These are phyloP conservation scores for Teunomyces aglyptinius DNA, from an alignment of 805 yeast species.

Conservation along the genomic window DNA sequence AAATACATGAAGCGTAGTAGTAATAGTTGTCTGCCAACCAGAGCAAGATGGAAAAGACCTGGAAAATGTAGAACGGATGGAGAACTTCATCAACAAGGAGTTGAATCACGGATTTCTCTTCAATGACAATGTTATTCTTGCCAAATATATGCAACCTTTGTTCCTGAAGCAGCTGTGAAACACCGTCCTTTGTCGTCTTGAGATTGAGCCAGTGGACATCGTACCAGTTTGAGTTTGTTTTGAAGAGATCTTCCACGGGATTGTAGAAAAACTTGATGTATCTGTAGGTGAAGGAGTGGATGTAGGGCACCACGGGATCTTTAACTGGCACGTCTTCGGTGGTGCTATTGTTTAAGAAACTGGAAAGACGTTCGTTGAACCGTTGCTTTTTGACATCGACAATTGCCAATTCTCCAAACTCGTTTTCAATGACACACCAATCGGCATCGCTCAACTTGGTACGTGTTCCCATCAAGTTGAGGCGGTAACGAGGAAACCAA, in stretches of 20 bases:
- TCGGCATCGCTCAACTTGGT: conserved; percentile 79
- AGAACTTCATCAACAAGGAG: conserved; percentile 81
- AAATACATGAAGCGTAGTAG: conserved; percentile 91
- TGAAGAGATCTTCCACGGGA: conserved; percentile 84
- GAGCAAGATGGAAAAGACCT: conserved; percentile 82
- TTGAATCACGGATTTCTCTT: conserved; percentile 63
- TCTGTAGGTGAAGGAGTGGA: conserved; percentile 76
- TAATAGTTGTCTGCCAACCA: conserved; percentile 93
- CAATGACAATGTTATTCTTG: conserved; percentile 67
- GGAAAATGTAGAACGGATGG: conserved; percentile 95
- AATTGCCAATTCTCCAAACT: conserved; percentile 78
- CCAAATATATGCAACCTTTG: conserved; percentile 78
- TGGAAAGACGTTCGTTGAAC: conserved; percentile 71
- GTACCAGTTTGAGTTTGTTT: conserved; percentile 82
- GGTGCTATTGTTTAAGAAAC: conserved; percentile 49
- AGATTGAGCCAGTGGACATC: conserved; percentile 73
- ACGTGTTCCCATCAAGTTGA: conserved; percentile 61
- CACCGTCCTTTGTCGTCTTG: conserved; percentile 59
- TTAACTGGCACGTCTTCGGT: conserved; percentile 8
- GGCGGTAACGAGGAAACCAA: conserved; percentile 82
- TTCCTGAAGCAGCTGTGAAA: conserved; percentile 64
- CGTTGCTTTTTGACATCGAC: conserved; percentile 54
- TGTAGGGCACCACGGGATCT: conserved; percentile 67
- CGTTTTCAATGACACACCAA: conserved; percentile 93
- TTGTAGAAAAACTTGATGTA: conserved; percentile 80